Evolutionary conservation across 768 basidiomycete genomes (phyloP).

Genomic region (Asterophora lycoperdoides): DNA sequence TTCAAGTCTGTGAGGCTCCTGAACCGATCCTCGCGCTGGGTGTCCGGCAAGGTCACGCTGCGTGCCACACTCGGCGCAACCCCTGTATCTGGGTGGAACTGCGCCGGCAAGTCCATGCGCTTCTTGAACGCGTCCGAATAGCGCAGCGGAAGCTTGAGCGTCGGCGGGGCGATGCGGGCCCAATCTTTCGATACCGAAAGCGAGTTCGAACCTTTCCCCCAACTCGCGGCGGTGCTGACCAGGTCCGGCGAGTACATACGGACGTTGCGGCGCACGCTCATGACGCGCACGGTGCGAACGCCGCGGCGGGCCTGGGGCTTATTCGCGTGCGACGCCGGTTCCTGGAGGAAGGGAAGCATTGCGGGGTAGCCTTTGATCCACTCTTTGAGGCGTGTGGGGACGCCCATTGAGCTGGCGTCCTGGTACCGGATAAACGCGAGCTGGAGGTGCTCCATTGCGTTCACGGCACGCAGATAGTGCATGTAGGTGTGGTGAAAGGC

Average conservation of each 20-base stretch:
- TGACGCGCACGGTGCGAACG: conserved; percentile 70
- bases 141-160: conserved; percentile 55
- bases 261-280: conserved; percentile 75
- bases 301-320: conserved; percentile 70
- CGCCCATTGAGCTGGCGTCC: conserved; percentile 59
- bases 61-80: conserved; percentile 22
- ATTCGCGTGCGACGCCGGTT: conserved; percentile 23
- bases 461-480: conserved; percentile 74
- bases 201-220: conserved; percentile 35
- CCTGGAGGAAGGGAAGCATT: conserved; percentile 62
- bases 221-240: conserved; percentile 55
- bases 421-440: conserved; percentile 86
- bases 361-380: conserved; percentile 90
- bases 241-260: conserved; percentile 86
- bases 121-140: conserved; percentile 77
- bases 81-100: conserved; percentile 52
- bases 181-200: conserved; percentile 60
- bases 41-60: conserved; percentile 29
- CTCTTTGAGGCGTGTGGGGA: conserved; percentile 83
- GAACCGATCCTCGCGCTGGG: conserved; percentile 65
- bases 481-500: conserved; percentile 47
- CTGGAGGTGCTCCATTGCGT: conserved; percentile 91
- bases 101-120: conserved; percentile 62
- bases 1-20: conserved; percentile 78
- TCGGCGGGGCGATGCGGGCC: conserved; percentile 64